Evolutionary conservation across 2,329 filamentous ascomycete species (phyloP), one percentile per base, ranked within the genome.

Genomic region (Colletotrichum cuscutae): DNA sequence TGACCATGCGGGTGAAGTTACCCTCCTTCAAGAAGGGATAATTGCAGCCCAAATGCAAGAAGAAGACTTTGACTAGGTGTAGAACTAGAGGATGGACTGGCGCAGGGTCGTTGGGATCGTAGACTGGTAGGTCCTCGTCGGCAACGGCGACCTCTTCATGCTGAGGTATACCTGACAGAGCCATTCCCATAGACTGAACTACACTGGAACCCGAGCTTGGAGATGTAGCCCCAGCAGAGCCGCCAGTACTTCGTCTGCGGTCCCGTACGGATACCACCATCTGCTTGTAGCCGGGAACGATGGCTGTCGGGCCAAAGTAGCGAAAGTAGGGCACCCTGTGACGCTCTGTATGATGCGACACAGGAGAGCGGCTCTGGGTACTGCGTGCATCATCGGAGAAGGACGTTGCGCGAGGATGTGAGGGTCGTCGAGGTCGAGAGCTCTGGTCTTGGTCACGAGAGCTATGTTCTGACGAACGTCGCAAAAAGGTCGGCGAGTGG

Each of bases 281-380:
- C 81, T 97, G 94, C 82, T 97, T 97, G 84, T 95, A 97, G 26
- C 95, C 95, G 1, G 95, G 95, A 65, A 97, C 94, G 78, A 97
- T 97, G 74, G 95, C 95, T 1, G 95, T 97, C 0, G 94, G 94
- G 0, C 95, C 95, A 79, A 97, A 97, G 82, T 97, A 97, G 73
- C 95, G 88, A 78, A 97, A 97, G 80, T 97, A 98, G 0, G 95
- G 95, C 75, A 97, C 94, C 66, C 92, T 89, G 78, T 93, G 86
- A 73, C 89, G 86, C 80, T 89, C 86, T 35, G 84, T 81, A 76
- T 89, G 85, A 74, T 89, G 84, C 62, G 86, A 81, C 12, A 83
- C 77, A 1, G 87, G 86, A 26, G 87, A 89, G 32, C 81, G 82
- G 67, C 81, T 81, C 67, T 79, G 79, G 0, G 81, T 80, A 73